Conservation (phyloP, 257 asterid species). For the Ligustrum vulgare region DNA sequence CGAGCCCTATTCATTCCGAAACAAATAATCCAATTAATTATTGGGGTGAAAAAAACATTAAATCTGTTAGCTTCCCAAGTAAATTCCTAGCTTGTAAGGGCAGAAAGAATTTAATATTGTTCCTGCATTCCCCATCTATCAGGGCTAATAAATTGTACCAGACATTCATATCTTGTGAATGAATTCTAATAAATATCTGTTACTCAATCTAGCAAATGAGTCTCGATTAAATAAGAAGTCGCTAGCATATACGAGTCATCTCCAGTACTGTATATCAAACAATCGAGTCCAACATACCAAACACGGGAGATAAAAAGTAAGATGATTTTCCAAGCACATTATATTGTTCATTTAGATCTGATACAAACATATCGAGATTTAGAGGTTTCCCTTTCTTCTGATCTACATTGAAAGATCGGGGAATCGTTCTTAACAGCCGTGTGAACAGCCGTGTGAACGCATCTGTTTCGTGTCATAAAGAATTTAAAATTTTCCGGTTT, state of each 20-base stretch:
- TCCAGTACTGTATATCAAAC: background rate
- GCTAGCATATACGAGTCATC: background rate
- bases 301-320: background rate
- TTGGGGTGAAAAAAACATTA: background rate
- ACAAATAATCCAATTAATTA: background rate
- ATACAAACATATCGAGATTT: constrained; percentile 31
- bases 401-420: constrained; percentile 43
- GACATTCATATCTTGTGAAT: constrained; percentile 39
- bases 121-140: constrained; percentile 32
- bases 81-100: constrained; percentile 54
- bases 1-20: background rate
- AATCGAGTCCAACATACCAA: background rate
- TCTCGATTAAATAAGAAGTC: background rate
- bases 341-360: constrained; percentile 10
- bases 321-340: background rate
- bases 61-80: constrained; percentile 14
- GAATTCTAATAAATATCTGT: constrained; percentile 28
- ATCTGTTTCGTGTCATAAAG: constrained; percentile 31
- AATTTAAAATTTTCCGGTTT: constrained; percentile 28
- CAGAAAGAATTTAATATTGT: constrained; percentile 33
- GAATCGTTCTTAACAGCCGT: constrained; percentile 20
- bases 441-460: constrained; percentile 19
- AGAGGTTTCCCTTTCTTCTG: constrained; percentile 30
- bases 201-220: constrained; percentile 1
- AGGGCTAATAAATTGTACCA: constrained; percentile 28